Conservation (phyloP, 495 filamentous ascomycete genomes). For the Geopyxis carbonaria region DNA sequence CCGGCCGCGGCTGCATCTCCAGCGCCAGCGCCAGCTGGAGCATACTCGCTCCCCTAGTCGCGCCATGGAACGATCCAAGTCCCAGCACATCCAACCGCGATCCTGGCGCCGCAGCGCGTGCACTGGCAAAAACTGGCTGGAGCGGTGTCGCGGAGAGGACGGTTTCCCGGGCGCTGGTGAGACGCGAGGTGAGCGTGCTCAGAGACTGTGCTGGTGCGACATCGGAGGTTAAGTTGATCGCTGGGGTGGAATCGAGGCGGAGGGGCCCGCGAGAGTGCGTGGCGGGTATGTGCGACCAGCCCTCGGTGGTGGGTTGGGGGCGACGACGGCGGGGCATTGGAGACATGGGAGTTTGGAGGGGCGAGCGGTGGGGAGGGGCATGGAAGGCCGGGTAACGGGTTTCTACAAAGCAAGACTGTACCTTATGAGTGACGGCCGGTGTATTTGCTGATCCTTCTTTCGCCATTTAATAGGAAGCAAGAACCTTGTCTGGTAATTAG, state of each 20-base stretch:
- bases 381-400: too few species aligned
- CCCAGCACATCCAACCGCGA: constrained; percentile 2
- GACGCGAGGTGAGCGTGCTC: background rate
- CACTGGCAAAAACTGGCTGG: too few species aligned
- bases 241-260: background rate
- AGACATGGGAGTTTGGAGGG: too few species aligned
- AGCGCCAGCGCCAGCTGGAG: constrained; percentile 4
- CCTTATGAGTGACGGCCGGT: too few species aligned
- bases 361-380: too few species aligned
- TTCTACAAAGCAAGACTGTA: too few species aligned
- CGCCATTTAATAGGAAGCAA: too few species aligned
- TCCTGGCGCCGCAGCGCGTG: background rate
- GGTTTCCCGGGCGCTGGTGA: background rate
- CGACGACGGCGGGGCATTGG: too few species aligned
- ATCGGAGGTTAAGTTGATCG: background rate
- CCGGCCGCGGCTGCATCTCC: background rate
- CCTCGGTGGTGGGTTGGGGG: background rate
- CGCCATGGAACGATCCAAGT: background rate
- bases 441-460: too few species aligned
- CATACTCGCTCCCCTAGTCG: background rate
- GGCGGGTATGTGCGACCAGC: constrained; percentile 1
- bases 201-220: background rate
- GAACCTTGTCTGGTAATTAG: too few species aligned
- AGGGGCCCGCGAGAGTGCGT: background rate
- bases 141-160: background rate